Conservation (phyloP, 2,329 filamentous ascomycete species). For the Pyrenochaeta sp. region DNA sequence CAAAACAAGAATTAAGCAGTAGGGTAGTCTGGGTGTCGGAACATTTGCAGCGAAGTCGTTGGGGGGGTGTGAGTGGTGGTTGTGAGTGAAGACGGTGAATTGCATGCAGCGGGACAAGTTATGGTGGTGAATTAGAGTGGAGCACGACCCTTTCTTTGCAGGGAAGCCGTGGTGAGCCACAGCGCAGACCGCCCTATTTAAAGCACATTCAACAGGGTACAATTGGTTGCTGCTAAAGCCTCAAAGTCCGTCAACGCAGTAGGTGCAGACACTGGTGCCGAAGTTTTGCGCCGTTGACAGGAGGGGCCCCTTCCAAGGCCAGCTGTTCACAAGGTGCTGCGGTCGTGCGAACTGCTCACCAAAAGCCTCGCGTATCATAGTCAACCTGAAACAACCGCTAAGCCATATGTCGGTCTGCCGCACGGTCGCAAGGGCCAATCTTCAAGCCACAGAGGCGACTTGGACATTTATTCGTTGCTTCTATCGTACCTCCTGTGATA, state of each 20-base stretch:
- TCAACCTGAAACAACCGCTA: slow-evolving; percentile 29
- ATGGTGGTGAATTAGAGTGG: slow-evolving; percentile 23
- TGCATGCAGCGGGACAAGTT: slow-evolving; percentile 14
- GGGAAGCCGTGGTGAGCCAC: slow-evolving; percentile 19
- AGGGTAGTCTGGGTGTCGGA: not conserved
- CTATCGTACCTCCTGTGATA: no score
- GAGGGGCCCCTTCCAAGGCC: slow-evolving; percentile 7
- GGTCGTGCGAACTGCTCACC: slow-evolving; percentile 17
- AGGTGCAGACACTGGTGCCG: not conserved
- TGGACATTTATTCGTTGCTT: not conserved
- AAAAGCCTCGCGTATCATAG: slow-evolving; percentile 14
- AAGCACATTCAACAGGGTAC: not conserved
- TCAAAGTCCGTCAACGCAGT: not conserved
- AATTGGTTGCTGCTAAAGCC: not conserved
- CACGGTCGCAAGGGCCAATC: not conserved
- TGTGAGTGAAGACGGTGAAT: slow-evolving; percentile 14
- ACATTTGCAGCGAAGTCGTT: slow-evolving; percentile 3
- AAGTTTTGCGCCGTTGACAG: slow-evolving; percentile 6
- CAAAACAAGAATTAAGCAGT: slow-evolving; percentile 7
- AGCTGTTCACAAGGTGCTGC: slow-evolving; percentile 12
- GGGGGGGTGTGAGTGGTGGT: slow-evolving; percentile 3
- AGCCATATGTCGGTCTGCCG: slow-evolving; percentile 13
- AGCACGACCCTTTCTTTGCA: slow-evolving; percentile 12
- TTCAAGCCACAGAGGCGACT: not conserved
- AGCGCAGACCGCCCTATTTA: not conserved